Percentiles rank a stretch among this genome's conserved stretches.
These are phyloP conservation scores for Beta lomatogona DNA, from an alignment of 179 eudicot species.

Conservation along the genomic window DNA sequence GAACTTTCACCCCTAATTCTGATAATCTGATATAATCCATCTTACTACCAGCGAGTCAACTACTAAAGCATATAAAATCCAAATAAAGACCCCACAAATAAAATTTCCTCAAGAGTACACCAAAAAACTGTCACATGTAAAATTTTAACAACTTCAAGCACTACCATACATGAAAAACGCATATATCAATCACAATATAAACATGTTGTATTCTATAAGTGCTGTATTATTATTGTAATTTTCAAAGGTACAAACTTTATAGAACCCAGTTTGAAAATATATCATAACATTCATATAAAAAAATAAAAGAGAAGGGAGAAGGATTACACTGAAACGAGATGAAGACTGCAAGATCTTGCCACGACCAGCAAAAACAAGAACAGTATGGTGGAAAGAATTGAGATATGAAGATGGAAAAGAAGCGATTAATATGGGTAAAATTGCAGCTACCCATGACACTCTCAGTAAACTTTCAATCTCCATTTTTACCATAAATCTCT, in stretches of 20 bases:
- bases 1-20: too few relatives aligned
- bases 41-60: too few relatives aligned
- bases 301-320: neutral
- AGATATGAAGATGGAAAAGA: slow-evolving; percentile 49
- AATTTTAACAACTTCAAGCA: too few relatives aligned
- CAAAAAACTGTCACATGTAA: neutral
- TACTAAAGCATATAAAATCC: too few relatives aligned
- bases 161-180: neutral
- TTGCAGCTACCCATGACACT: slow-evolving; percentile 63
- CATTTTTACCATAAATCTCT: slow-evolving; percentile 20
- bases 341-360: slow-evolving; percentile 62
- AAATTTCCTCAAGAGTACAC: neutral
- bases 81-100: neutral
- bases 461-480: slow-evolving; percentile 57
- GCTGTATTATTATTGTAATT: too few relatives aligned
- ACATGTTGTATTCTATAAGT: too few relatives aligned
- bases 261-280: slow-evolving; percentile 3
- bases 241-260: neutral
- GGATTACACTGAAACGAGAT: slow-evolving; percentile 37
- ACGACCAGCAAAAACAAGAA: slow-evolving; percentile 55
- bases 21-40: too few relatives aligned
- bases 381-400: slow-evolving; percentile 26
- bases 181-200: neutral
- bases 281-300: neutral
- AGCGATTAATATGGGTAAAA: slow-evolving; percentile 60